Conservation (phyloP, 2,329 filamentous ascomycete genomes). For the Fusarium devonianum region DNA sequence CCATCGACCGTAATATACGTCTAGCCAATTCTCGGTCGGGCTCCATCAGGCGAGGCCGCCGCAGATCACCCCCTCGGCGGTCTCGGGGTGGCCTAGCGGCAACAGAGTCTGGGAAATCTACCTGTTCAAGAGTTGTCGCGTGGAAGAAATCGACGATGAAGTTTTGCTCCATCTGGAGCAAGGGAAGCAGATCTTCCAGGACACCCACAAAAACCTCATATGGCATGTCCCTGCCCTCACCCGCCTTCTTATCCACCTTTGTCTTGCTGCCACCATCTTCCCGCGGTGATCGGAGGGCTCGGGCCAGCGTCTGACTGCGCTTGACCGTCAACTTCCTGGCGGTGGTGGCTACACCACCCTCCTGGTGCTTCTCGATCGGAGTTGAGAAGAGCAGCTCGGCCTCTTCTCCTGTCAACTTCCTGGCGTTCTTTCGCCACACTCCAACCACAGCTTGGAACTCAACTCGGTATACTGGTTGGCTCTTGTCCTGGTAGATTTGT, state of each 20-base stretch:
- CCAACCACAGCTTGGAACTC: slow-evolving; percentile 81
- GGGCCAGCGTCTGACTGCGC: slow-evolving; percentile 85
- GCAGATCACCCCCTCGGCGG: slow-evolving; percentile 76
- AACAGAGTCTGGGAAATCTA: slow-evolving; percentile 85
- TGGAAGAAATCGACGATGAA: slow-evolving; percentile 98
- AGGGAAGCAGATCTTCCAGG: slow-evolving; percentile 80
- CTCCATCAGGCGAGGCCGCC: slow-evolving; percentile 79
- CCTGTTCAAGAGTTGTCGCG: slow-evolving; percentile 80
- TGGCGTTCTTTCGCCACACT: slow-evolving; percentile 81
- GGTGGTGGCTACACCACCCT: slow-evolving; percentile 72
- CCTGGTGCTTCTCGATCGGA: slow-evolving; percentile 83
- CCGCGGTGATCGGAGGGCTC: slow-evolving; percentile 72
- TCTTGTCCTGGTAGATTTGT: slow-evolving; percentile 80
- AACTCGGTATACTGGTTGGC: slow-evolving; percentile 77
- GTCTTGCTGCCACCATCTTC: slow-evolving; percentile 64
- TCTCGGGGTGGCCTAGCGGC: slow-evolving; percentile 69
- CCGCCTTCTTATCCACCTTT: slow-evolving; percentile 62
- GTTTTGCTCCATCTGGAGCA: slow-evolving; percentile 94
- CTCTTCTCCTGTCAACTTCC: slow-evolving; percentile 79
- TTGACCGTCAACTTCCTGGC: slow-evolving; percentile 94
- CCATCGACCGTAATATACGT: slow-evolving; percentile 85
- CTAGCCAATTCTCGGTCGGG: slow-evolving; percentile 87
- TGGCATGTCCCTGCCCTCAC: slow-evolving; percentile 72
- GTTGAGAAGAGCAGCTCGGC: slow-evolving; percentile 86
- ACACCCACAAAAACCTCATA: slow-evolving; percentile 84